Percentiles rank a stretch among this genome's conserved stretches.
Evolutionary conservation across 2,329 filamentous ascomycete species (phyloP).

Genomic region (Xylariaceae sp.): DNA sequence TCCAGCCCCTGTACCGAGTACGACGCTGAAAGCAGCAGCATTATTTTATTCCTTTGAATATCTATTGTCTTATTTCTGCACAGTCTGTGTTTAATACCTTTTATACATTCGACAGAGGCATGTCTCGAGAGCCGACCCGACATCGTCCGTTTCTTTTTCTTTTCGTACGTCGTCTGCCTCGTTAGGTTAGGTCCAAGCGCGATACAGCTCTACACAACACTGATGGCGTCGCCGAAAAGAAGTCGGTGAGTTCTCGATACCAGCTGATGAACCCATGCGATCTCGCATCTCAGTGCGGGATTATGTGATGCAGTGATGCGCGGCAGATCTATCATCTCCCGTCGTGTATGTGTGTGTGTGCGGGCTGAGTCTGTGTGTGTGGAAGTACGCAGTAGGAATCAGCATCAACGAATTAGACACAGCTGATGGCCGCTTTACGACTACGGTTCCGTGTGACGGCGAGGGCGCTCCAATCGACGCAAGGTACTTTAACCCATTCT

Average conservation of each 20-base stretch:
- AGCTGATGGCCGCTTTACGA: background rate
- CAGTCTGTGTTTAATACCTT: background rate
- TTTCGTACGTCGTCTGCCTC: background rate
- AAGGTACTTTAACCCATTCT: background rate
- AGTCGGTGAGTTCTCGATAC: background rate
- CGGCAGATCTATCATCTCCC: background rate
- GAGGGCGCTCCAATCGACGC: background rate
- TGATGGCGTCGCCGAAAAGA: background rate
- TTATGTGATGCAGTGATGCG: background rate
- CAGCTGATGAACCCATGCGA: background rate
- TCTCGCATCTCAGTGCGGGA: background rate
- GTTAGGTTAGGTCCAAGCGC: background rate
- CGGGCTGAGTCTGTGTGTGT: too few species aligned
- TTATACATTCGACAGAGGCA: background rate
- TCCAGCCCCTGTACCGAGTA: background rate
- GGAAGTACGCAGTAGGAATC: background rate
- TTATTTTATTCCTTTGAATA: background rate
- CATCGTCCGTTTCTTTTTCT: background rate
- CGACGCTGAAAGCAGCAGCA: background rate
- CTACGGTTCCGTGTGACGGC: background rate
- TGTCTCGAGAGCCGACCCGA: background rate
- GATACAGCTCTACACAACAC: background rate
- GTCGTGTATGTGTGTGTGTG: background rate
- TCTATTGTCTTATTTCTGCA: background rate
- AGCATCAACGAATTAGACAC: background rate